A percentile compares a stretch with the other conserved stretches of the same genome.
Conservation (phyloP, 23 red algal genomes). For the Gracilaria caudata region DNA sequence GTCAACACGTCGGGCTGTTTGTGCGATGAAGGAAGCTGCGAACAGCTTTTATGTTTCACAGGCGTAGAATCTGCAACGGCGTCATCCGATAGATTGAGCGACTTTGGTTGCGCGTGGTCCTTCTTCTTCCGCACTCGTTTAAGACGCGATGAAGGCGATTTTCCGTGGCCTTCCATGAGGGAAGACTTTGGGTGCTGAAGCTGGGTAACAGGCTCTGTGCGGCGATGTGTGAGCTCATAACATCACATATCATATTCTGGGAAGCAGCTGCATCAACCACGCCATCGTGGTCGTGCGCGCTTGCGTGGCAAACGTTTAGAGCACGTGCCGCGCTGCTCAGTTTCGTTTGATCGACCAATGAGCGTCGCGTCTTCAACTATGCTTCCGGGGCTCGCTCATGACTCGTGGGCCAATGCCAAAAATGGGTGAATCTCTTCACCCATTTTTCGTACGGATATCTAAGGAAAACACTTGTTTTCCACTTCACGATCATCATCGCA, state of each 20-base stretch:
- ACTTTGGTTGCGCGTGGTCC: neutral
- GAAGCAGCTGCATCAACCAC: too few relatives aligned
- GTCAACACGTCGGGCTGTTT: neutral
- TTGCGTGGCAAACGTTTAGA: too few relatives aligned
- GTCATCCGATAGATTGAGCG: neutral
- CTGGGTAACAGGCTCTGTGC: neutral
- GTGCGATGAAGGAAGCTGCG: neutral
- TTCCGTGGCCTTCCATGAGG: neutral
- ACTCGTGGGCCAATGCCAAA: too few relatives aligned
- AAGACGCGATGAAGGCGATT: neutral
- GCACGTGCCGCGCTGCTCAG: neutral
- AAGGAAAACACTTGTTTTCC: too few relatives aligned
- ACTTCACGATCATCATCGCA: too few relatives aligned
- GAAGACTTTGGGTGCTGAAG: neutral
- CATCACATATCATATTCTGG: too few relatives aligned
- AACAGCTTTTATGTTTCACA: slow-evolving; percentile 6
- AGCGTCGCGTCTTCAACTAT: too few relatives aligned
- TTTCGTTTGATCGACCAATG: neutral
- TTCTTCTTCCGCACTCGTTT: neutral
- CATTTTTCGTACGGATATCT: too few relatives aligned
- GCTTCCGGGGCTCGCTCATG: too few relatives aligned
- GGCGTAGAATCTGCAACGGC: neutral
- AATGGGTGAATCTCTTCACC: too few relatives aligned
- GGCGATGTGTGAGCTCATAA: neutral
- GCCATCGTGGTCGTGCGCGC: neutral